Conservation (phyloP, 2,329 filamentous ascomycete species). For the Epichloe festucae region DNA sequence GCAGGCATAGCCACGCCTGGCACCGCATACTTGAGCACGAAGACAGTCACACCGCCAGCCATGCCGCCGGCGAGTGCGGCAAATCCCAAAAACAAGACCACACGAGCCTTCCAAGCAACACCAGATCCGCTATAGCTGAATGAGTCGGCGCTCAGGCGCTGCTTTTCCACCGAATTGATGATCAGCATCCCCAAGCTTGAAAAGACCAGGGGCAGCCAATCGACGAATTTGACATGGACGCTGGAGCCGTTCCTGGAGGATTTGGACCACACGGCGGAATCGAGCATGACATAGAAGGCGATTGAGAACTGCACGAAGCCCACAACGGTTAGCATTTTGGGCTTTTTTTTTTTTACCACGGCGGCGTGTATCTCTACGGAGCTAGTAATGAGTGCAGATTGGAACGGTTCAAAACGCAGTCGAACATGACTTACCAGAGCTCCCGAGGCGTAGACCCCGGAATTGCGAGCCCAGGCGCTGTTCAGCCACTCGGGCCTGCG, state of each 20-base stretch:
- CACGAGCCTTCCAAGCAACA: conserved; percentile 56
- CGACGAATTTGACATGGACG: conserved; percentile 51
- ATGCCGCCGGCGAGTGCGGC: conserved; percentile 52
- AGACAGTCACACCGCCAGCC: conserved; percentile 55
- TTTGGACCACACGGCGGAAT: conserved; percentile 54
- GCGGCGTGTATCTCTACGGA: background rate
- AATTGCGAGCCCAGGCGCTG: conserved; percentile 49
- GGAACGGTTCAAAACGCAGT: no score
- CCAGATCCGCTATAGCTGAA: conserved; percentile 50
- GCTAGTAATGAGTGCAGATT: background rate
- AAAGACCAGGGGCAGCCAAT: conserved; percentile 59
- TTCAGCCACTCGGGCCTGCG: conserved; percentile 53
- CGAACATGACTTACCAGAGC: conserved; percentile 39
- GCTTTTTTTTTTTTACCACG: background rate
- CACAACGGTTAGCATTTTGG: background rate
- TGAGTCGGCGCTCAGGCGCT: conserved; percentile 48
- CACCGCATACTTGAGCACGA: conserved; percentile 53
- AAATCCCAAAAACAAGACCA: conserved; percentile 55
- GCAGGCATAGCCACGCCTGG: conserved; percentile 44
- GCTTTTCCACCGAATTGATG: conserved; percentile 58
- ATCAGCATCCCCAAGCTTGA: conserved; percentile 55
- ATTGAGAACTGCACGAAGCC: conserved; percentile 43
- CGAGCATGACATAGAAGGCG: conserved; percentile 56
- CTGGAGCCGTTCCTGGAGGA: conserved; percentile 44
- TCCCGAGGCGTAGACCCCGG: conserved; percentile 49